Evolutionary conservation across 2,329 filamentous ascomycete genomes (phyloP), one percentile per base, ranked within the genome.

Genomic region (Aspergillus fumigatus): DNA sequence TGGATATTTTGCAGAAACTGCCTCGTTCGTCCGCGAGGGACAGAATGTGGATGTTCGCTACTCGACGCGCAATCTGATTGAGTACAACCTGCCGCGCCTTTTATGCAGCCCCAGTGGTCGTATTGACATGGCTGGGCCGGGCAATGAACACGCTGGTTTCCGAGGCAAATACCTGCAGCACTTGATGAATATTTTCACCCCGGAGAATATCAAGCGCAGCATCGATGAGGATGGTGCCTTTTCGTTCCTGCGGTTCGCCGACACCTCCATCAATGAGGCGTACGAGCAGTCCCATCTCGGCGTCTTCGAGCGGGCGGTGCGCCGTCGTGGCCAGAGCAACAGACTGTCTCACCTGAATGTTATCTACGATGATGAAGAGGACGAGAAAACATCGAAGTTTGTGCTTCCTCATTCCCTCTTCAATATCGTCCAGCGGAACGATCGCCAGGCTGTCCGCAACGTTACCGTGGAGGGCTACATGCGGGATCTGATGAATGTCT

Each of bases 1-100:
- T 65, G 85, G 87, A n/a, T 85, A 88, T 71, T 99, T 93, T 74
- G 94, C 92, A 14, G 94, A 99, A 78, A 97, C 93, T 0, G 92
- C 90, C 0, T 97, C 92, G 0, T 97, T 99, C 73, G 81, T 97
- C 64, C 89, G 94, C 23, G 94, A 99, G 73, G 92, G 93, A 7
- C 83, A 80, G 58, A 87, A 87, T 59, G 83, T 97, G 51, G 80
- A 88, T 21, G 88, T 97, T 21, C 86, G 84, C 43, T 99, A 99
- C 73, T 97, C 93, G 1, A 89, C 91, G 0, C 87, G 90, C 58
- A 97, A 87, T 68, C 65, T 89, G 65, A 93, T 99, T 60, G 87
- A 96, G 62, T 97, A 93, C 70, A 81, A 86, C 50, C 74, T 97
- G 54, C 94, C 94, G 21, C 84, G 86, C 26, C 79, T 96, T 5